Conservation (phyloP, 257 asterid genomes). For the Solanum bulbocastanum region DNA sequence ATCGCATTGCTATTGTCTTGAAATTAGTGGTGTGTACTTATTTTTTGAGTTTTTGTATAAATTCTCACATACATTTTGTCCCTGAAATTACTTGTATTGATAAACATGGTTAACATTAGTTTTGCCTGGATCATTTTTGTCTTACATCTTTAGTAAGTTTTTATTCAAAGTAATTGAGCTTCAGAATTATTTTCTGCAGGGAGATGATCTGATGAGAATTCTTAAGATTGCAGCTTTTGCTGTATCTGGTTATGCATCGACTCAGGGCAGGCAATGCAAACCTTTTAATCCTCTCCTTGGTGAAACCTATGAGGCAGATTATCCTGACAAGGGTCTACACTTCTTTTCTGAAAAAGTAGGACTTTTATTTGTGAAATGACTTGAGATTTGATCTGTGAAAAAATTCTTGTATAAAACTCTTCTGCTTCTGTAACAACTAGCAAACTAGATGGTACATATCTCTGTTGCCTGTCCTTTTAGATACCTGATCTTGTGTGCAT, state of each 20-base stretch:
- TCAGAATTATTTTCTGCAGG: conserved; percentile 44
- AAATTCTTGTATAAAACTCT: neutral
- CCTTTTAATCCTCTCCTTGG: conserved; percentile 99
- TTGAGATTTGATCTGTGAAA: neutral
- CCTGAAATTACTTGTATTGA: neutral
- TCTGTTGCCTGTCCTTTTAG: neutral
- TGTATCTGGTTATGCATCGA: conserved; percentile 97
- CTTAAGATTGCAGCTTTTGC: conserved; percentile 95
- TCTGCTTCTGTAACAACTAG: neutral
- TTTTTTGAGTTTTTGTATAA: neutral
- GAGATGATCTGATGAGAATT: conserved; percentile 92
- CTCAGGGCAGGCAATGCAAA: conserved; percentile 97
- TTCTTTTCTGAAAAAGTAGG: conserved; percentile 95
- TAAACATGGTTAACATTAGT: neutral
- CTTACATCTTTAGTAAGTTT: neutral
- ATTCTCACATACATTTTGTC: neutral
- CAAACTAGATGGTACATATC: neutral
- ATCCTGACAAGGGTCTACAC: conserved; percentile 88
- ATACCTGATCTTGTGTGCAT: neutral
- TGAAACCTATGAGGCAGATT: conserved; percentile 96
- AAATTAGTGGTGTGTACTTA: neutral
- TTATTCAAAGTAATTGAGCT: neutral
- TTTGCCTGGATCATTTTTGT: neutral
- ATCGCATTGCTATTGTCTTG: neutral
- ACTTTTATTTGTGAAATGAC: conserved; percentile 1